Conservation (phyloP, 805 yeast species). For the Teunomyces pallodes region DNA sequence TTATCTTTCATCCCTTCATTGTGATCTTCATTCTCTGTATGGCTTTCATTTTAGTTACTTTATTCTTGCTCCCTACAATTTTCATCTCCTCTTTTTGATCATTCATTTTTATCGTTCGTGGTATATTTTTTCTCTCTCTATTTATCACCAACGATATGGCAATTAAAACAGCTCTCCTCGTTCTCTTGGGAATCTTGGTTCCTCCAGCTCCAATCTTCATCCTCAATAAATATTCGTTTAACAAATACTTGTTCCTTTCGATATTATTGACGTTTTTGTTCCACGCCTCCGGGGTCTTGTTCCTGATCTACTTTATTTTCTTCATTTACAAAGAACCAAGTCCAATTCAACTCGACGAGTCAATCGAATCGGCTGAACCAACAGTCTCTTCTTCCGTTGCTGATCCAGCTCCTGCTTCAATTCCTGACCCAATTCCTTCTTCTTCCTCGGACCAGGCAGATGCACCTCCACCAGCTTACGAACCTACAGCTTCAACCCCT, state of each 20-base stretch:
- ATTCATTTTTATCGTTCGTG: background rate
- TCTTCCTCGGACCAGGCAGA: background rate
- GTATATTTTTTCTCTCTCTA: background rate
- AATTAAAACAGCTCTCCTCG: slow-evolving; percentile 24
- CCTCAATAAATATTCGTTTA: slow-evolving; percentile 26
- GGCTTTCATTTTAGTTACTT: background rate
- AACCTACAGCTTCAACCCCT: background rate
- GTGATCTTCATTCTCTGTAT: background rate
- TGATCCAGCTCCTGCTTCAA: background rate
- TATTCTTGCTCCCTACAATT: background rate
- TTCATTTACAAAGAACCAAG: background rate
- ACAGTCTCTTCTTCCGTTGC: background rate
- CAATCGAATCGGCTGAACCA: background rate
- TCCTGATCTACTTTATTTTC: slow-evolving; percentile 23
- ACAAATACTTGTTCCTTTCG: slow-evolving; percentile 32
- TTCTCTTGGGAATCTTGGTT: slow-evolving; percentile 29
- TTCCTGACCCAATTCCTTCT: background rate
- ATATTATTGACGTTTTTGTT: slow-evolving; percentile 32
- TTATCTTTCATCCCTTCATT: too few species aligned
- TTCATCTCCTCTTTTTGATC: background rate
- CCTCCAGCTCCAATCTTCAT: slow-evolving; percentile 41
- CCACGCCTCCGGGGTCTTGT: slow-evolving; percentile 34
- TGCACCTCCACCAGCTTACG: background rate
- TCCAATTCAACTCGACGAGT: background rate
- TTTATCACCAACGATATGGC: background rate